Evolutionary conservation across 2,329 filamentous ascomycete species (phyloP).

Genomic region (Diaporthe aspalathi): DNA sequence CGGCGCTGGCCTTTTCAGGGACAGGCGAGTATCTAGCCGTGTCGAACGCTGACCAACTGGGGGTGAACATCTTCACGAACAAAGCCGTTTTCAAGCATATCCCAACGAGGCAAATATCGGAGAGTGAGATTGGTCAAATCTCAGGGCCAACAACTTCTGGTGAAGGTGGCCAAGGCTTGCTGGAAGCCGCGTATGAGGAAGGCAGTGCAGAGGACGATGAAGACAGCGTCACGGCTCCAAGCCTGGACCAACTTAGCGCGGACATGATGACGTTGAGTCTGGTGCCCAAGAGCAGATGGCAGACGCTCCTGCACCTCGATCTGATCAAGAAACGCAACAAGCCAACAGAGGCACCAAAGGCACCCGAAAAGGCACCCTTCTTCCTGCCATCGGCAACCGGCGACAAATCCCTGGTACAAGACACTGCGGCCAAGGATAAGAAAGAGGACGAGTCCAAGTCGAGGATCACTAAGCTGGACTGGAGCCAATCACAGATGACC

Average conservation of each 20-base stretch:
- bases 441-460: constrained; percentile 63
- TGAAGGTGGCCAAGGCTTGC: constrained; percentile 79
- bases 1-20: constrained; percentile 84
- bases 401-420: constrained; percentile 45
- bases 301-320: constrained; percentile 92
- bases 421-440: constrained; percentile 45
- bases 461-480: constrained; percentile 76
- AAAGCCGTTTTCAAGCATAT: constrained; percentile 90
- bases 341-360: constrained; percentile 90
- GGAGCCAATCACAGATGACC: constrained; percentile 65
- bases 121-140: constrained; percentile 76
- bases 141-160: constrained; percentile 81
- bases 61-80: constrained; percentile 97
- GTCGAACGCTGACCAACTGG: constrained; percentile 82
- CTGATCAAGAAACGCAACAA: constrained; percentile 94
- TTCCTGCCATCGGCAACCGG: constrained; percentile 79
- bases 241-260: constrained; percentile 80
- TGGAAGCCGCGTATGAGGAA: constrained; percentile 80
- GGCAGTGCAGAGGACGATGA: constrained; percentile 59
- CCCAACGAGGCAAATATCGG: constrained; percentile 84
- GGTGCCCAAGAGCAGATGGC: constrained; percentile 92
- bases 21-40: constrained; percentile 97
- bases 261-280: constrained; percentile 90
- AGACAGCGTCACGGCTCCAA: constrained; percentile 65
- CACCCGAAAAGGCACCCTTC: constrained; percentile 94